Percentiles rank a stretch among this genome's conserved stretches.
These are phyloP conservation scores for Cephaloascus fragrans DNA, from an alignment of 805 yeast genomes.

Conservation along the genomic window DNA sequence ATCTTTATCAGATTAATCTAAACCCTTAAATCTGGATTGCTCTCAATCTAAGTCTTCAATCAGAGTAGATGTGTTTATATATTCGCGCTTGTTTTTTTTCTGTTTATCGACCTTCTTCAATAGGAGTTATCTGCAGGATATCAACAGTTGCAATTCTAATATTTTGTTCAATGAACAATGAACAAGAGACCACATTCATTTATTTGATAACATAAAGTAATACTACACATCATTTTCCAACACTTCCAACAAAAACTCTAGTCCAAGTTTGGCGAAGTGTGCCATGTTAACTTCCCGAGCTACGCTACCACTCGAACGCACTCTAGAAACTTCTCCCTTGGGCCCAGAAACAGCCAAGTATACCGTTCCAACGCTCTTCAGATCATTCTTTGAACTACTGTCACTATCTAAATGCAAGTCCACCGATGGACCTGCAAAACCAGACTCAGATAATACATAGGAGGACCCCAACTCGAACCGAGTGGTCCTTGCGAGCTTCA, in stretches of 20 bases:
- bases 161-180: too few relatives aligned
- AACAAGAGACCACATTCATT: too few relatives aligned
- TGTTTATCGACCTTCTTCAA: too few relatives aligned
- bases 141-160: too few relatives aligned
- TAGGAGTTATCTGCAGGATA: too few relatives aligned
- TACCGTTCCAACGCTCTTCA: conserved; percentile 54
- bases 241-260: conserved; percentile 47
- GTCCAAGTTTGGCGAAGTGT: conserved; percentile 58
- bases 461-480: conserved; percentile 76
- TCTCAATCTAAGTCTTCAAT: too few relatives aligned
- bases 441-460: conserved; percentile 76
- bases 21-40: too few relatives aligned
- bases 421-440: conserved; percentile 72
- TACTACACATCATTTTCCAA: conserved; percentile 17
- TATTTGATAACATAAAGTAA: too few relatives aligned
- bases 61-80: too few relatives aligned
- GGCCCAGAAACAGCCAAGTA: conserved; percentile 69
- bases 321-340: conserved; percentile 35
- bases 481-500: conserved; percentile 68
- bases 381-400: conserved; percentile 10
- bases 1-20: too few relatives aligned
- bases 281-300: conserved; percentile 68
- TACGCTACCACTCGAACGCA: conserved; percentile 31
- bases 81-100: too few relatives aligned
- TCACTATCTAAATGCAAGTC: conserved; percentile 26